Conservation (phyloP, 345 rosid genomes). For the Gossypium turneri region DNA sequence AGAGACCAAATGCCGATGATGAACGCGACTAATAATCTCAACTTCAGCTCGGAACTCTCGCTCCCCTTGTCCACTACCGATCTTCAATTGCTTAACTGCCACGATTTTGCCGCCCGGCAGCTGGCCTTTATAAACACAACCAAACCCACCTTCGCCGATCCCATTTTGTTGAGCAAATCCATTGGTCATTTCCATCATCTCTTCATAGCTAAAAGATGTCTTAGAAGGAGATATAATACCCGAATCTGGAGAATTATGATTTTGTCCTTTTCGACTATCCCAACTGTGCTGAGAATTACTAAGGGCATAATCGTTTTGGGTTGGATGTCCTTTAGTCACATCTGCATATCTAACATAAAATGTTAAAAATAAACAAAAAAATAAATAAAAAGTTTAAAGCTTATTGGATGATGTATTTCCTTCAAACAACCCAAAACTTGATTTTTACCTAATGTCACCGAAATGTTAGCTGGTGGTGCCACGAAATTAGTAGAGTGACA, state of each 20-base stretch:
- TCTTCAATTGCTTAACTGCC: slow-evolving; percentile 90
- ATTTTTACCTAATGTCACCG: slow-evolving; percentile 47
- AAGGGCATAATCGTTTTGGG: slow-evolving; percentile 14
- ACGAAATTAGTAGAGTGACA: slow-evolving; percentile 30
- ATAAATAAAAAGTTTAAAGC: background rate
- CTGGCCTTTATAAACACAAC: slow-evolving; percentile 73
- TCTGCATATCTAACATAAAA: slow-evolving; percentile 31
- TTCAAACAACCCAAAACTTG: background rate
- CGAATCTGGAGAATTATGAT: slow-evolving; percentile 38
- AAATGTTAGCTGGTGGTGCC: slow-evolving; percentile 49
- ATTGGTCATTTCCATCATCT: slow-evolving; percentile 71
- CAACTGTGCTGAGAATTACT: slow-evolving; percentile 34
- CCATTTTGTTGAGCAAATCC: slow-evolving; percentile 69
- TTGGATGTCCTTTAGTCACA: slow-evolving; percentile 31
- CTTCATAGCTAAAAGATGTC: slow-evolving; percentile 62
- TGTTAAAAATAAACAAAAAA: background rate
- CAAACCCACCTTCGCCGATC: slow-evolving; percentile 94
- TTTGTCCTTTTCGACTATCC: slow-evolving; percentile 42
- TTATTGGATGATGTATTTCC: too few species aligned
- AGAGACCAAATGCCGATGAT: slow-evolving; percentile 90
- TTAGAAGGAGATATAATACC: slow-evolving; percentile 40
- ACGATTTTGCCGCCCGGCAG: slow-evolving; percentile 50
- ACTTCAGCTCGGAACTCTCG: slow-evolving; percentile 92
- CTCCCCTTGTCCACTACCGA: slow-evolving; percentile 96
- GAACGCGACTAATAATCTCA: slow-evolving; percentile 93